Evolutionary conservation across 1,284 basidiomycete species (phyloP).

Genomic region (Cryptococcus deneoformans): DNA sequence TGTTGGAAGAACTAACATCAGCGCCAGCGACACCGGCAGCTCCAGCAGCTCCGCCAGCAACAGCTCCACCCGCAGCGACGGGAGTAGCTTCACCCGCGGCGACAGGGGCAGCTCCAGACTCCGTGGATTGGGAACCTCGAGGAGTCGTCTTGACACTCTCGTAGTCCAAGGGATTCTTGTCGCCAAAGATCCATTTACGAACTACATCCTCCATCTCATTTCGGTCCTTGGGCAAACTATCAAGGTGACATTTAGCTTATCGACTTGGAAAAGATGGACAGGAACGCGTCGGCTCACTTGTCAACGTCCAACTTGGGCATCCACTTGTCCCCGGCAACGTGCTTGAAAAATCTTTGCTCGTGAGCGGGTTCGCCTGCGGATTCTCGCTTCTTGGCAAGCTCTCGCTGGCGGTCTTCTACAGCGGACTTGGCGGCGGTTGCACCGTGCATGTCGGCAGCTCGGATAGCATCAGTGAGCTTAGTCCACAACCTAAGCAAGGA

Average conservation of each 20-base stretch:
- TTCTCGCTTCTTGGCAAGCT: conserved; percentile 72
- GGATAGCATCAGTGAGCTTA: conserved; percentile 82
- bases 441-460: conserved; percentile 84
- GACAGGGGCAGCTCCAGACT: background rate
- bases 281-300: conserved; percentile 54
- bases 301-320: conserved; percentile 63
- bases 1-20: conserved; percentile 1
- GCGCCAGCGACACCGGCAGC: background rate
- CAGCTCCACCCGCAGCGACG: background rate
- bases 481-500: conserved; percentile 67
- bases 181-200: conserved; percentile 60
- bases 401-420: conserved; percentile 91
- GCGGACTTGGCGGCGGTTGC: conserved; percentile 86
- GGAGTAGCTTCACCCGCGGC: background rate
- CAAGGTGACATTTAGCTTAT: too few species aligned
- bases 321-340: conserved; percentile 65
- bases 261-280: background rate
- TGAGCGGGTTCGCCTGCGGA: conserved; percentile 59
- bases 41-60: background rate
- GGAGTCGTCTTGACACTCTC: background rate
- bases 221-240: conserved; percentile 67
- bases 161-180: conserved; percentile 22
- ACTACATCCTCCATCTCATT: conserved; percentile 61
- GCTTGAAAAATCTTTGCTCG: conserved; percentile 76
- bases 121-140: background rate